A percentile compares a stretch with the other conserved stretches of the same genome.
Evolutionary conservation across 2,329 filamentous ascomycete species (phyloP).

Genomic region (Colletotrichum nymphaeae): DNA sequence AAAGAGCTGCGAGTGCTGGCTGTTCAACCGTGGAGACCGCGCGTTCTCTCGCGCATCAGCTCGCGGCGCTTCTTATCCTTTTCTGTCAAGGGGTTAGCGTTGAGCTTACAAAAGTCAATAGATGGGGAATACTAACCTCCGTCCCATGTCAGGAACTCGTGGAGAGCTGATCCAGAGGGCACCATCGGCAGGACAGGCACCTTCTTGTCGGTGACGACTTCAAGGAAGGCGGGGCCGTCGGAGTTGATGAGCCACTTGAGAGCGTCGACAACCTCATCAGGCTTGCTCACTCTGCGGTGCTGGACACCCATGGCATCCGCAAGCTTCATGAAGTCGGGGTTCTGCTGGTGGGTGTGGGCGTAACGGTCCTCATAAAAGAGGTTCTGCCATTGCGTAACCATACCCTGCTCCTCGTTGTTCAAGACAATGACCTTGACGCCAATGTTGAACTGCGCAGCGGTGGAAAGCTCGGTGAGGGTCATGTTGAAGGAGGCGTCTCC

Average conservation of each 20-base stretch:
- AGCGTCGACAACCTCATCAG: constrained; percentile 80
- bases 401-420: constrained; percentile 98
- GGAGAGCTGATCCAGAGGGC: constrained; percentile 84
- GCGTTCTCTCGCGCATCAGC: constrained; percentile 73
- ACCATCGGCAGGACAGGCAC: constrained; percentile 99
- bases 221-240: constrained; percentile 91
- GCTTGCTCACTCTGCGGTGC: constrained; percentile 76
- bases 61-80: constrained; percentile 77
- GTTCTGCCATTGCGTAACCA: constrained; percentile 99
- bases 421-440: constrained; percentile 94
- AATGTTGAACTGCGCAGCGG: constrained; percentile 95
- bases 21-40: constrained; percentile 49
- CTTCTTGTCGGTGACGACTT: constrained; percentile 92
- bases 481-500: constrained; percentile 99
- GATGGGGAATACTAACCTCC: constrained; percentile 64
- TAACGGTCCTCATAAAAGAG: constrained; percentile 97
- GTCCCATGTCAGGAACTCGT: constrained; percentile 94
- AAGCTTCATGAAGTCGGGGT: constrained; percentile 96
- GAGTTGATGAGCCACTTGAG: constrained; percentile 90
- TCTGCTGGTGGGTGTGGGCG: constrained; percentile 91
- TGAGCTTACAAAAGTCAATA: neutral
- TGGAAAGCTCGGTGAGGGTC: constrained; percentile 95
- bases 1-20: neutral
- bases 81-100: constrained; percentile 57
- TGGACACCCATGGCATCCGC: constrained; percentile 92